Conservation (phyloP, 768 basidiomycete species). For the Pisolithus microcarpus region DNA sequence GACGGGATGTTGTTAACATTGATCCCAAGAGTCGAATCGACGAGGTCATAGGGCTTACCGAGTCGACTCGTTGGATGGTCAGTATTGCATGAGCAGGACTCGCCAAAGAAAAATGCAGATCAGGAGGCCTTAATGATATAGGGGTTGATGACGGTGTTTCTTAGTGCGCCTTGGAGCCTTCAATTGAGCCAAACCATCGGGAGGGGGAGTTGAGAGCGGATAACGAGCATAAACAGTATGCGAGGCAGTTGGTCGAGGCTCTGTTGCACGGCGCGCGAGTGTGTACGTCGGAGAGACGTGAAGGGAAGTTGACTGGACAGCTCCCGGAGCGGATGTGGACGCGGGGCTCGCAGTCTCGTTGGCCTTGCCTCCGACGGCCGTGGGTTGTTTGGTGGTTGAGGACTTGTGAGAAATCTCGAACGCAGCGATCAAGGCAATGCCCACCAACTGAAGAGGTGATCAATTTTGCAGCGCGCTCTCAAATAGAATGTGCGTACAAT, state of each 20-base stretch:
- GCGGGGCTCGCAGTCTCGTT: slow-evolving; percentile 30
- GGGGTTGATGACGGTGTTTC: slow-evolving; percentile 7
- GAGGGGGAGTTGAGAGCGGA: neutral
- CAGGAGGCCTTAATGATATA: slow-evolving; percentile 6
- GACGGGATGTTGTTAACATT: slow-evolving; percentile 13
- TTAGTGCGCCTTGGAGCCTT: slow-evolving; percentile 5
- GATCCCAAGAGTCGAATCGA: neutral
- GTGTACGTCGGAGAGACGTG: slow-evolving; percentile 61
- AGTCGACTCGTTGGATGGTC: neutral
- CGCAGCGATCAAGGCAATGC: slow-evolving; percentile 52
- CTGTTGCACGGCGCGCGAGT: slow-evolving; percentile 34
- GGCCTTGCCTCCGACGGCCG: slow-evolving; percentile 57
- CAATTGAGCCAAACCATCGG: slow-evolving; percentile 2
- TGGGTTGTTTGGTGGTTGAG: slow-evolving; percentile 50
- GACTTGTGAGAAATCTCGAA: slow-evolving; percentile 50
- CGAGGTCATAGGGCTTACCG: neutral
- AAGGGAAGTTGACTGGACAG: slow-evolving; percentile 16
- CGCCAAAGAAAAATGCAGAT: neutral
- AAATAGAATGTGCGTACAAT: slow-evolving; percentile 31
- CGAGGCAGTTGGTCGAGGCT: slow-evolving; percentile 12
- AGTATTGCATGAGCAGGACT: neutral
- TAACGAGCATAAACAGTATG: slow-evolving; percentile 2
- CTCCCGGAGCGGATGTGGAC: slow-evolving; percentile 11
- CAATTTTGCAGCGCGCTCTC: no score
- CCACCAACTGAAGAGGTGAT: slow-evolving; percentile 34